A percentile compares a stretch with the other conserved stretches of the same genome.
phyloP scores from a whole-genome alignment of 345 rosid species.

The Gossypium rotundifolium region DNA sequence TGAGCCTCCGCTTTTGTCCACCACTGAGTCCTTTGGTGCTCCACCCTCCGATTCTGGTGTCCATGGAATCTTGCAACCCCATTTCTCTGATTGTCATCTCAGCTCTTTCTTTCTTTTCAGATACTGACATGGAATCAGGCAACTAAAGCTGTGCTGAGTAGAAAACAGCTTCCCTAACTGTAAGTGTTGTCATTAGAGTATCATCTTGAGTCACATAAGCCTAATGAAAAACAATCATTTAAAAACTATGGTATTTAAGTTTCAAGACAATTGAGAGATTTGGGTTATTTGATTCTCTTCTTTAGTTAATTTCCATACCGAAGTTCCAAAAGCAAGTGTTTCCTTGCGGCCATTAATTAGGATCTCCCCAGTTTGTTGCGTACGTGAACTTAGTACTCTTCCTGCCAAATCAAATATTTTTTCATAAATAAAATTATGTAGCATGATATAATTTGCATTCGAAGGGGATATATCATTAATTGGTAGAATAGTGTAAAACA shows the following conservation, averaged over 20 bases:
- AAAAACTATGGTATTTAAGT: too few species aligned
- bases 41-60: conserved; percentile 45
- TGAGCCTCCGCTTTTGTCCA: background rate
- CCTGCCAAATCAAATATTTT: conserved; percentile 18
- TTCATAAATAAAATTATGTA: background rate
- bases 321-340: conserved; percentile 44
- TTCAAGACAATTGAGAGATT: too few species aligned
- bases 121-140: background rate
- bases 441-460: too few species aligned
- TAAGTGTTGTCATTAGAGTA: background rate
- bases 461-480: too few species aligned
- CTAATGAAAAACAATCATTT: background rate
- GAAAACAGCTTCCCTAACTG: background rate
- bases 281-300: too few species aligned
- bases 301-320: conserved; percentile 18
- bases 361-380: conserved; percentile 34
- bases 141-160: background rate
- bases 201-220: background rate
- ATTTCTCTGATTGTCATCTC: background rate
- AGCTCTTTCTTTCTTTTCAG: background rate
- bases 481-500: too few species aligned
- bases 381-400: conserved; percentile 26
- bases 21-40: conserved; percentile 23
- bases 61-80: background rate
- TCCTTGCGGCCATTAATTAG: conserved; percentile 40